Conservation (phyloP, 1,284 basidiomycete species). For the Fistulina hepatica region DNA sequence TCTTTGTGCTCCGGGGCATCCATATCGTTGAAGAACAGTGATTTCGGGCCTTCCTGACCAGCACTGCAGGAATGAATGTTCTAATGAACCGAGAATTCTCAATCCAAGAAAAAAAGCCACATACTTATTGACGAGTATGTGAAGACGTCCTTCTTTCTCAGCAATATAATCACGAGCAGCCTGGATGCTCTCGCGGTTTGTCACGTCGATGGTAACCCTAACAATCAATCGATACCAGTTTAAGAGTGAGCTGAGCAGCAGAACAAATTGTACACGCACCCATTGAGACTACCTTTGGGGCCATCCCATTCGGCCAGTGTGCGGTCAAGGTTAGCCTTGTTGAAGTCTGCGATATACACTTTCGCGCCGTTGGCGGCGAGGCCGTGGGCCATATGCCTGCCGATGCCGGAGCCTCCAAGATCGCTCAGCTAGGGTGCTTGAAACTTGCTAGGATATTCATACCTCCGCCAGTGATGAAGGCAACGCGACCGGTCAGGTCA, state of each 20-base stretch:
- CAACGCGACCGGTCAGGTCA: constrained; percentile 49
- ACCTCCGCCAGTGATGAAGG: constrained; percentile 71
- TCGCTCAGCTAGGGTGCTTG: constrained; percentile 69
- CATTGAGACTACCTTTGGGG: constrained; percentile 37
- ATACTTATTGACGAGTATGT: constrained; percentile 75
- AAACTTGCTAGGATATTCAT: too few species aligned
- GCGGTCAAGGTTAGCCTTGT: constrained; percentile 50
- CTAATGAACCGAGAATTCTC: not conserved
- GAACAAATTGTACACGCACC: constrained; percentile 34
- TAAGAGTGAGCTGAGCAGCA: not conserved
- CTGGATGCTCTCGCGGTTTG: constrained; percentile 54
- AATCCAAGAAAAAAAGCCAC: constrained; percentile 13
- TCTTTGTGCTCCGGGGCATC: constrained; percentile 46
- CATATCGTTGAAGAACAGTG: constrained; percentile 45
- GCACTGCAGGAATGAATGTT: constrained; percentile 35
- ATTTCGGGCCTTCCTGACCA: constrained; percentile 55
- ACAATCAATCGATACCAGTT: constrained; percentile 6
- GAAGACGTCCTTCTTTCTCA: constrained; percentile 55
- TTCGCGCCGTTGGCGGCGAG: constrained; percentile 70
- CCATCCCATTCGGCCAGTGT: constrained; percentile 37
- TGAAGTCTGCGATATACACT: constrained; percentile 70
- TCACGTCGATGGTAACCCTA: constrained; percentile 62
- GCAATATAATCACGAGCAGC: constrained; percentile 42
- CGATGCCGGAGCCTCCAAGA: constrained; percentile 22
- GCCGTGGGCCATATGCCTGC: constrained; percentile 32